Evolutionary conservation across 1,139 yeast genomes (phyloP), one percentile per base, ranked within the genome.

Genomic region (Saccharomyces hybrid): DNA sequence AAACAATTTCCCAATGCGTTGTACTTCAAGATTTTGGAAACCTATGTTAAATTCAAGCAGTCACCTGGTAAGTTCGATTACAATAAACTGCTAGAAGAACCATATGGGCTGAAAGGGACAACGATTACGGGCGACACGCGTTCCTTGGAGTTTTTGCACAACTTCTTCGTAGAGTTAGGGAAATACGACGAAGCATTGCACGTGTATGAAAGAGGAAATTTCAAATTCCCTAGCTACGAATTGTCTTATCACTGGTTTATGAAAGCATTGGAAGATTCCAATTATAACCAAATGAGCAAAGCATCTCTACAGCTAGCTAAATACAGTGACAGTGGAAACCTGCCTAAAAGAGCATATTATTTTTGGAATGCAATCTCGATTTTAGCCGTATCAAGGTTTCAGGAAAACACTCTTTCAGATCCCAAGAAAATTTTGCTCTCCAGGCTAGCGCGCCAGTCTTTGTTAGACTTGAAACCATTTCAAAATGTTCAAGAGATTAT

Each of bases 361-460:
- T 61, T 68, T 46, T 68, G 71, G 70, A 61, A 67, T 55, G 69
- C 69, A 3, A 49, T 67, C 20, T 59, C 66, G 2, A 61, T 62
- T 1, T 57, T 67, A 16, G 65, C 63, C 2, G 55, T 61, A 25
- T 60, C 63, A 48, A 63, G 59, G 47, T 60, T 57, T 31, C 67
- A 62, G 48, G 50, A 51, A 11, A 38, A 54, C 38, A 56, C 52
- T 23, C 27, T 65, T 4, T 52, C 59, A 2, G 60, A 58, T 5
- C 61, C 59, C 51, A 69, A 67, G 50, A 14, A 27, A 26, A 57
- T 55, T 31, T 52, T 67, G 13, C 47, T 65, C 25, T 68, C 70
- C 4, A 54, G 58, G 42, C 50, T 67, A 25, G 59, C 65, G 9
- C 62, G 61, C 34, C 63, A 67, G 41, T 53, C 61, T 27, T 47